phyloP scores from a whole-genome alignment of 1,139 yeast genomes.

The Williopsis jadinii region DNA sequence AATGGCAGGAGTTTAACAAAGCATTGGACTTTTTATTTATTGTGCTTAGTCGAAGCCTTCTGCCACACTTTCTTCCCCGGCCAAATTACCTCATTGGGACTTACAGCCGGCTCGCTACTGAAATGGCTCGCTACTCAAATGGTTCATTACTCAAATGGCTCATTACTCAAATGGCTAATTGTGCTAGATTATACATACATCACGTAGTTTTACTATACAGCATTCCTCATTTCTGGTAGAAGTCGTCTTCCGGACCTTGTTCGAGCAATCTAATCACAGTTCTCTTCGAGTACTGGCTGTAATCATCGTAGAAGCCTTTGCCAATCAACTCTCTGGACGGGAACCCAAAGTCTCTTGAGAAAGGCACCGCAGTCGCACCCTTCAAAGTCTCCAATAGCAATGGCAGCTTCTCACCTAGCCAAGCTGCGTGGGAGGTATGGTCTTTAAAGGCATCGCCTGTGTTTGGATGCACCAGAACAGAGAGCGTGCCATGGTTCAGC shows the following conservation, averaged over 20 bases:
- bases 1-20: too few species aligned
- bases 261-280: constrained; percentile 10
- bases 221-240: too few species aligned
- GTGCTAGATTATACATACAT: too few species aligned
- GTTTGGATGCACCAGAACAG: constrained; percentile 50
- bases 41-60: too few species aligned
- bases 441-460: constrained; percentile 29
- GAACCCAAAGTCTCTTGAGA: constrained; percentile 7
- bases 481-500: constrained; percentile 40
- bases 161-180: too few species aligned
- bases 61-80: too few species aligned
- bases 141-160: too few species aligned
- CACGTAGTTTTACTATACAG: too few species aligned
- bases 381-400: constrained; percentile 5
- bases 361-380: background rate
- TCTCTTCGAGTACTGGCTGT: constrained; percentile 3
- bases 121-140: too few species aligned
- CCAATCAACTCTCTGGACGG: constrained; percentile 8
- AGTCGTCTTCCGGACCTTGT: constrained; percentile 3
- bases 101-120: too few species aligned
- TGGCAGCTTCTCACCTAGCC: constrained; percentile 39
- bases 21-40: too few species aligned
- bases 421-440: constrained; percentile 44
- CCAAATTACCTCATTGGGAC: too few species aligned
- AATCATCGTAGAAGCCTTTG: constrained; percentile 8